Evolutionary conservation across 108 stramenopile genomes (phyloP), one percentile per base, ranked within the genome.

Genomic region (Nannochloropsis salina): DNA sequence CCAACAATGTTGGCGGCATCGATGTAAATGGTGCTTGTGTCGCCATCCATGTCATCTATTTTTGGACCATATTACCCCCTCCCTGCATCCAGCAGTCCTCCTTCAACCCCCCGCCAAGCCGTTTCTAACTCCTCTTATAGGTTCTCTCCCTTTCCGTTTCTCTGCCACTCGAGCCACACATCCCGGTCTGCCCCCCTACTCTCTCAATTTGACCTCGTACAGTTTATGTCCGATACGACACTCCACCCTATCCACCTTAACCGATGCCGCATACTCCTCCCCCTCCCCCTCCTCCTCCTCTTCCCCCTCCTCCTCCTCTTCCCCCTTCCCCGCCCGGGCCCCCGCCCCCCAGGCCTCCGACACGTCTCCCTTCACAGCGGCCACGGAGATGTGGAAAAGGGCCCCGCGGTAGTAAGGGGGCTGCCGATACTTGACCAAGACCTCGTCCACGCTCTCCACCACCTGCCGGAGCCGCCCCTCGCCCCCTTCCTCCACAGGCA

Each of bases 341-440:
- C 80, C 80, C 12, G 12, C 85, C 15, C 2, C 20, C 80, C 42
- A 22, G 22, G 43, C 81, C n/a, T 47, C 80, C 43, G 9, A 18
- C 85, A 40, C 44, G 40, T 15, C 85, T 44, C 43, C 81, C 81
- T 40, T 80, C 44, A 11, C 10, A 43, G n/a, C 21, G 45, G 61
- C 44, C 45, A 84, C 44, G 3, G 61, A 74, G 20, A 74, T 42
- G 44, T 82, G 40, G 41, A 22, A 44, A 44, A 44, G 41, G 42
- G 44, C 0, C 47, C 41, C 42, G 21, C 45, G n/a, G 44, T 80
- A 44, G 44, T 47, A 11, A 45, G 44, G 11, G 80, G 80, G 80
- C 85, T 43, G 43, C 22, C 81, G 5, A 80, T 80, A 40, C 81
- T 81, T 47, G n/a, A n/a, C 41, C 81, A 81, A 8, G 80, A 86